Evolutionary conservation across 352 stramenopile genomes (phyloP), one percentile per base, ranked within the genome.

Genomic region (Phytophthora ohioensis): DNA sequence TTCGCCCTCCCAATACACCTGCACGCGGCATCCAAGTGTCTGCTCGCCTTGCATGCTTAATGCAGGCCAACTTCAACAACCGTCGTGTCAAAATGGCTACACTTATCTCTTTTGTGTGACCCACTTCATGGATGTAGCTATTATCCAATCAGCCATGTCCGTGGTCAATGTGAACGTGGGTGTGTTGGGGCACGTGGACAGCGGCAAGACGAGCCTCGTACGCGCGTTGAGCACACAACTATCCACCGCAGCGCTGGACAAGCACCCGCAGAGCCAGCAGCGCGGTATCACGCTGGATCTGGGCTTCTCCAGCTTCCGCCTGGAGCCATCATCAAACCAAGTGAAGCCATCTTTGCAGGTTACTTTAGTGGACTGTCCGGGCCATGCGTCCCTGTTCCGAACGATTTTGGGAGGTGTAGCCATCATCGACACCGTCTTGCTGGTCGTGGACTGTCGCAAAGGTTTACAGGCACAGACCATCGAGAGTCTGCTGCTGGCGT

Each of bases 261-360:
- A 99, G 80, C 87, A 98, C 53, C 97, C 98, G 52, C 95, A 99
- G 89, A 98, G 88, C 43, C 88, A 98, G 74, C 80, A 97, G 69
- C 88, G 98, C 53, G 98, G 98, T 49, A 99, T 99, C 67, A 99
- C 98, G 54, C 78, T 99, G 34, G 98, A 99, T 79, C 81, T 99
- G 42, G 98, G 98, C 8, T 99, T 99, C 86, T 99, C 93, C 32
- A 90, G 96, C 45, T 99, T 99, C 76, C 86, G 84, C 5, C 72
- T 99, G 36, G 64, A 87, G 5, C 35, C 61, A 2, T 42, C 21
- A 9, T 8, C 27, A 61, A 55, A 36, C 10, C 52, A 49, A 60
- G 38, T 6, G 67, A 58, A 35, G 59, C 67, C 81, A 61, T 60
- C 47, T 46, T 64, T 99, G 6, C 97, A 99, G 75, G 92, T 99